Conservation (phyloP, 2,329 filamentous ascomycete genomes). For the Trichoderma simmonsii region DNA sequence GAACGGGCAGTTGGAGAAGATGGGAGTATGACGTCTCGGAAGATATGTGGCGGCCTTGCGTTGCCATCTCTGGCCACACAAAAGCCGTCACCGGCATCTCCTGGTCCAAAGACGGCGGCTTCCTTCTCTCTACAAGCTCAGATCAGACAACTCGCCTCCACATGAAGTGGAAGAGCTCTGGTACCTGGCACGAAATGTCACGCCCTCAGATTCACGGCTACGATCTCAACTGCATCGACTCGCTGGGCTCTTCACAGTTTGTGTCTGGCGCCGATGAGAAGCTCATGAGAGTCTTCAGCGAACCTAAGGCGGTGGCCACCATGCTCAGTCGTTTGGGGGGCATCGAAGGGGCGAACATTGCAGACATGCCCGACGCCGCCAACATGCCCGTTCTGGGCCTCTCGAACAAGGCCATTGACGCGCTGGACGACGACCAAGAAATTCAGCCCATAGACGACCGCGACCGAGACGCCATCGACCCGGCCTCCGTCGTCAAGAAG, state of each 20-base stretch:
- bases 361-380: slow-evolving; percentile 74
- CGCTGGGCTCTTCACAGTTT: slow-evolving; percentile 70
- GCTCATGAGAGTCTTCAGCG: slow-evolving; percentile 89
- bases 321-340: slow-evolving; percentile 68
- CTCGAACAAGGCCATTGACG: slow-evolving; percentile 87
- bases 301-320: slow-evolving; percentile 77
- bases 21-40: slow-evolving; percentile 65
- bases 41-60: slow-evolving; percentile 71
- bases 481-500: slow-evolving; percentile 53
- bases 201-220: slow-evolving; percentile 97
- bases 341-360: slow-evolving; percentile 43
- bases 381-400: slow-evolving; percentile 93
- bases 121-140: slow-evolving; percentile 81
- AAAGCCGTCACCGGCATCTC: slow-evolving; percentile 75
- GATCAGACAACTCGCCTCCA: slow-evolving; percentile 93
- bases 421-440: slow-evolving; percentile 49
- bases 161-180: slow-evolving; percentile 65
- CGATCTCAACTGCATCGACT: slow-evolving; percentile 90
- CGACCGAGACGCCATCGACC: slow-evolving; percentile 54
- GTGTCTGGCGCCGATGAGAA: slow-evolving; percentile 97
- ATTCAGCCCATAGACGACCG: slow-evolving; percentile 44
- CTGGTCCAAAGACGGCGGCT: slow-evolving; percentile 80
- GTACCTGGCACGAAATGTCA: slow-evolving; percentile 92
- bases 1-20: slow-evolving; percentile 88
- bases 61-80: slow-evolving; percentile 82